Evolutionary conservation across 2,329 filamentous ascomycete genomes (phyloP), one percentile per base, ranked within the genome.

Genomic region (Keithomyces neogunnii): DNA sequence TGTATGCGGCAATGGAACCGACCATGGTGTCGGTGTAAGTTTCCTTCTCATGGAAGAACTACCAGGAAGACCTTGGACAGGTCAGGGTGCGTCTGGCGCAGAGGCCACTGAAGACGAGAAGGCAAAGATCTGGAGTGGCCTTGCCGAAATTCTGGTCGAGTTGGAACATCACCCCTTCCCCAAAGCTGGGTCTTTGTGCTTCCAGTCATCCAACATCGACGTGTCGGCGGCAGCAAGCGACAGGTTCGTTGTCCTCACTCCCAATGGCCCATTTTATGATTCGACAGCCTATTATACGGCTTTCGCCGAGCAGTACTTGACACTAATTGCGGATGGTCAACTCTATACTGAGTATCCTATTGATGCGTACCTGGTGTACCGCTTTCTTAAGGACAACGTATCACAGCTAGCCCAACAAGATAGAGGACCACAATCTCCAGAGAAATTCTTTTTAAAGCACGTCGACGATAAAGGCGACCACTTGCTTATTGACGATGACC

Each of bases 401-500:
- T 10, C 51, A 3, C 53, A 42, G 39, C 19, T 42, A 42, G 7
- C 39, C 39, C 19, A 19, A 19, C 19, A 19, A 19, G 19, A 19
- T 19, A 19, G 19, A 19, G 19, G 19, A 19, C 19, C 19, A 19
- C 19, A 19, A 19, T 42, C 39, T n/a, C 19, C 26, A n/a, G 50
- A 54, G 36, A 26, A 53, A 36, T 75, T 66, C 57, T 75, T 67
- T 51, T 57, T 76, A 5, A 74, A 70, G 47, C 72, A 76, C 54
- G 64, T 65, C 5, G 71, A 76, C 48, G 70, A 75, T 49, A 76
- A 74, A 57, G 71, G 69, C 1, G 70, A 74, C 50, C 70, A 75
- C 45, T 61, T 76, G 10, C 58, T 77, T 4, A 64, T 69, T 2
- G 67, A 76, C 52, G 62, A 72, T 2, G 51, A 71, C 3, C 69